phyloP scores from a whole-genome alignment of 129 eudicot genomes.

The Tagetes erecta region DNA sequence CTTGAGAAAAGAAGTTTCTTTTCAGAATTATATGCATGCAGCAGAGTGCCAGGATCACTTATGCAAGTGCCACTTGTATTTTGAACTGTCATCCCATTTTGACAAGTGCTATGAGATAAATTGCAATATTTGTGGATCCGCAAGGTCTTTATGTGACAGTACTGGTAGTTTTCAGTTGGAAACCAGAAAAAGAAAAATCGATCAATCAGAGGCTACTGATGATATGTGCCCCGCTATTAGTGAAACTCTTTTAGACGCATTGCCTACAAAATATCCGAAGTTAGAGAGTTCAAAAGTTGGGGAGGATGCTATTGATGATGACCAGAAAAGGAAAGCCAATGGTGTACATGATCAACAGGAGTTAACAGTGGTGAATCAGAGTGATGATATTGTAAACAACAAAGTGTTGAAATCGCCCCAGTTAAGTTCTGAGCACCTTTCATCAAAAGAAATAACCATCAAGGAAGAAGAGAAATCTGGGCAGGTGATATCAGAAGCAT shows the following conservation, averaged over 20 bases:
- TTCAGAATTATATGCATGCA: constrained; percentile 48
- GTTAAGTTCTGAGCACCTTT: not conserved
- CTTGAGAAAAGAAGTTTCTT: constrained; percentile 36
- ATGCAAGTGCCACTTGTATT: constrained; percentile 50
- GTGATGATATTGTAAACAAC: constrained; percentile 22
- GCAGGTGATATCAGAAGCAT: constrained; percentile 23
- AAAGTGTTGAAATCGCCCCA: constrained; percentile 4
- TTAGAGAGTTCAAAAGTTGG: constrained; percentile 34
- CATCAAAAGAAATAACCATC: constrained; percentile 21
- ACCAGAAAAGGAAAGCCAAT: constrained; percentile 9
- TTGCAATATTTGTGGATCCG: constrained; percentile 58
- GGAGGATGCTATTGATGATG: constrained; percentile 25
- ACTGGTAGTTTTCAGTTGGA: constrained; percentile 25
- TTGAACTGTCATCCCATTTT: constrained; percentile 46
- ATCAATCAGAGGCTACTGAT: constrained; percentile 18
- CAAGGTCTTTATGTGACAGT: constrained; percentile 23
- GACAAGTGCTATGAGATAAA: constrained; percentile 41
- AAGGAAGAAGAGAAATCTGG: constrained; percentile 27
- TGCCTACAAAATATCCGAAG: constrained; percentile 50
- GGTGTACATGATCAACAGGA: constrained; percentile 26
- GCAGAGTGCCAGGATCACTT: constrained; percentile 39
- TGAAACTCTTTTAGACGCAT: constrained; percentile 29
- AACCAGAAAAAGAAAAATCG: constrained; percentile 38
- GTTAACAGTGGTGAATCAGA: constrained; percentile 13
- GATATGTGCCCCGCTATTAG: constrained; percentile 18